Conservation (phyloP, 1,284 basidiomycete species). For the Apiotrichum brassicae region DNA sequence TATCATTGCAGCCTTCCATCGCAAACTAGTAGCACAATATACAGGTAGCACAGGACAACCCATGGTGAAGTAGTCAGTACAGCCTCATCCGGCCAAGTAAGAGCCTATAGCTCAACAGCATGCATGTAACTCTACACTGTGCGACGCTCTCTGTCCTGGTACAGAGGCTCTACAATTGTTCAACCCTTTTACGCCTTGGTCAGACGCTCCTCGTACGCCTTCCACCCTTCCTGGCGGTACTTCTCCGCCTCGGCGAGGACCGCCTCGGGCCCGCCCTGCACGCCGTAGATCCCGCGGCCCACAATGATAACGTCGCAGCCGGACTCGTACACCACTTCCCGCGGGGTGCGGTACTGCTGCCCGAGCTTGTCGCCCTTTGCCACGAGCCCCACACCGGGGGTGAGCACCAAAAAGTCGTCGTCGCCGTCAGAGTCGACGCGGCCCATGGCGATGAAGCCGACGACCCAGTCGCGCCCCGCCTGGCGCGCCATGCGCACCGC, state of each 20-base stretch:
- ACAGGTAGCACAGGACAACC: background rate
- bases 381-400: constrained; percentile 88
- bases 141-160: background rate
- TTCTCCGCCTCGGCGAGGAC: constrained; percentile 68
- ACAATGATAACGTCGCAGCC: constrained; percentile 99
- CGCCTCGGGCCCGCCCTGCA: constrained; percentile 54
- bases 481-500: constrained; percentile 78
- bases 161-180: background rate
- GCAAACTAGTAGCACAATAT: background rate
- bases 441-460: constrained; percentile 89
- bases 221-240: constrained; percentile 84
- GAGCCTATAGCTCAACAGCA: background rate
- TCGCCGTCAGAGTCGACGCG: constrained; percentile 62
- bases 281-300: constrained; percentile 86
- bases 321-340: constrained; percentile 70
- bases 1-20: background rate
- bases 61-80: too few relatives aligned
- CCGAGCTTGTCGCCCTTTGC: constrained; percentile 79
- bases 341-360: constrained; percentile 92
- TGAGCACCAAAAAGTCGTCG: constrained; percentile 84
- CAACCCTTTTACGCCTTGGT: constrained; percentile 12
- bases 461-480: constrained; percentile 72
- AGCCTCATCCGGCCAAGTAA: too few relatives aligned
- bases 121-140: constrained; percentile 14
- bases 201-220: constrained; percentile 65